A percentile compares a stretch with the other conserved stretches of the same genome.
phyloP scores from a whole-genome alignment of 257 asterid genomes.

The Solanum sejunctum region DNA sequence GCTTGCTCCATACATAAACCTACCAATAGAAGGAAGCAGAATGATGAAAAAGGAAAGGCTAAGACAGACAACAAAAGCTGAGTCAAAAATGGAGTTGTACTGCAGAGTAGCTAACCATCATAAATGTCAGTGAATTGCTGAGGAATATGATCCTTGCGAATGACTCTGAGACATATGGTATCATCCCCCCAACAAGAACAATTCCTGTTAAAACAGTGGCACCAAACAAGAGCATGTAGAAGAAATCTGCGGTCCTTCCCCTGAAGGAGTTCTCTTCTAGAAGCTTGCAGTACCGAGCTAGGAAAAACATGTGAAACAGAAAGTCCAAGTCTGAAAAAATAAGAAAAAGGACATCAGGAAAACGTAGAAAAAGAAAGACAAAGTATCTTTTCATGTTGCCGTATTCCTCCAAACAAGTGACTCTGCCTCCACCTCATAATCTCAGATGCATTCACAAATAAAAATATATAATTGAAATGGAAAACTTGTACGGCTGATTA shows the following conservation, averaged over 20 bases:
- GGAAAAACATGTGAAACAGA: conserved; percentile 98
- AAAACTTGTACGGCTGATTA: background rate
- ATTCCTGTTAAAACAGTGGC: conserved; percentile 87
- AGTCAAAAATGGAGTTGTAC: background rate
- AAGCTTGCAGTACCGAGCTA: conserved; percentile 99
- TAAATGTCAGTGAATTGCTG: conserved; percentile 97
- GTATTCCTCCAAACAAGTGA: background rate
- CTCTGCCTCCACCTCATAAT: background rate
- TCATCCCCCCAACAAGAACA: conserved; percentile 93
- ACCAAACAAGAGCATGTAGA: conserved; percentile 92
- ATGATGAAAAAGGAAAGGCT: background rate
- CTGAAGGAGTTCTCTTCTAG: conserved; percentile 95
- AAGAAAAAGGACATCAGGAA: background rate
- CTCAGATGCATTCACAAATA: background rate
- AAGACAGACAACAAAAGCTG: background rate
- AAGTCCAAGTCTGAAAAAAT: conserved; percentile 79
- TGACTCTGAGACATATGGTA: conserved; percentile 88
- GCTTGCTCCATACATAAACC: conserved; percentile 99
- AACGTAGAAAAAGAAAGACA: background rate
- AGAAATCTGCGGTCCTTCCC: conserved; percentile 96
- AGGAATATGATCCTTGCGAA: conserved; percentile 92
- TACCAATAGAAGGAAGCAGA: conserved; percentile 7
- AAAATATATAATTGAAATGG: background rate
- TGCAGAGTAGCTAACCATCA: conserved; percentile 68
- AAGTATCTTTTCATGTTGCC: background rate